These are phyloP conservation scores for Eragrostis nindensis DNA, from an alignment of 176 grass and related monocot species.

Conservation along the genomic window DNA sequence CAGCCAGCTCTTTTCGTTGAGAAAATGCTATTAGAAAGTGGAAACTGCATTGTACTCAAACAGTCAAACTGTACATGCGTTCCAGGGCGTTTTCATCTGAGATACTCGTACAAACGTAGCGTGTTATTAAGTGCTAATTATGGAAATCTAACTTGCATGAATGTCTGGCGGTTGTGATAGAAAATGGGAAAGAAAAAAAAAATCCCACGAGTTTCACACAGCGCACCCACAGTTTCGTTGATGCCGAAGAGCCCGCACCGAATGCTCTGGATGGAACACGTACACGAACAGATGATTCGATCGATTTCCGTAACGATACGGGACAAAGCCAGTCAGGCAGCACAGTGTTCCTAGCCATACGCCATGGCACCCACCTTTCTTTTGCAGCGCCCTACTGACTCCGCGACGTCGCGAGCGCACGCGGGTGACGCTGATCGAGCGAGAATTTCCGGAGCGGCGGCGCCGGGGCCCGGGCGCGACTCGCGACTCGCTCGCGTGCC, in stretches of 20 bases:
- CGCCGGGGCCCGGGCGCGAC: not conserved
- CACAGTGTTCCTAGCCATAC: not conserved
- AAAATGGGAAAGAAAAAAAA: not conserved
- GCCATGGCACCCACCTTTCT: not conserved
- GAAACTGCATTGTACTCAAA: too few relatives aligned
- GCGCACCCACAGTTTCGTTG: not conserved
- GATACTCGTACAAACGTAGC: not conserved
- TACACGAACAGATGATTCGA: too few relatives aligned
- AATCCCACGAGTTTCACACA: not conserved
- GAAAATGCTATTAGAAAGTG: not conserved
- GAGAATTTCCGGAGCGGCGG: not conserved
- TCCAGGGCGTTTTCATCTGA: not conserved
- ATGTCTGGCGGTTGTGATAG: not conserved
- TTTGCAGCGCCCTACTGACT: not conserved
- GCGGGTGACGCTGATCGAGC: not conserved
- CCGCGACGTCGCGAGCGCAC: not conserved
- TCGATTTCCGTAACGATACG: too few relatives aligned
- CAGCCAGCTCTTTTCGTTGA: not conserved
- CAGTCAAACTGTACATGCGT: not conserved
- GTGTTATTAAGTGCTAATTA: not conserved
- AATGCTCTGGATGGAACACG: not conserved
- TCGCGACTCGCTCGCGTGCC: too few relatives aligned
- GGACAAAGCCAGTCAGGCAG: not conserved
- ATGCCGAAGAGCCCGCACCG: not conserved
- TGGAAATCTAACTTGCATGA: not conserved